phyloP scores from a whole-genome alignment of 345 rosid genomes.

The Jatropha curcas region DNA sequence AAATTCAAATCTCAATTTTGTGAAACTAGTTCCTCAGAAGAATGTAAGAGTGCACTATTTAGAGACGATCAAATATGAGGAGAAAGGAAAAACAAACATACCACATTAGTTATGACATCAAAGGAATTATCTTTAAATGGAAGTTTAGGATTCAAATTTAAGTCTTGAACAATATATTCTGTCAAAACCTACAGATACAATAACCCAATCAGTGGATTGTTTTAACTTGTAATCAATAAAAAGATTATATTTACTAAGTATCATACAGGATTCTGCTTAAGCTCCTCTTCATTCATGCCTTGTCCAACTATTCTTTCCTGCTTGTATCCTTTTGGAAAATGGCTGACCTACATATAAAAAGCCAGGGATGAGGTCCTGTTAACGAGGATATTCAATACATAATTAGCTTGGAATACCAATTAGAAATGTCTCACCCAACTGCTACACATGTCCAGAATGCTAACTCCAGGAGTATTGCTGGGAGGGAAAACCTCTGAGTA shows the following conservation, averaged over 20 bases:
- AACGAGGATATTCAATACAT: background rate
- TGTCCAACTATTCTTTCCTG: slow-evolving; percentile 75
- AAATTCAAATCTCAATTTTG: background rate
- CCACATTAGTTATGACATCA: slow-evolving; percentile 84
- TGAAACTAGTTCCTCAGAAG: background rate
- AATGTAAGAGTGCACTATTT: background rate
- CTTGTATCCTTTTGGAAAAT: slow-evolving; percentile 85
- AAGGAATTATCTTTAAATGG: slow-evolving; percentile 85
- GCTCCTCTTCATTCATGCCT: slow-evolving; percentile 91
- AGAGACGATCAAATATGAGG: slow-evolving; percentile 1
- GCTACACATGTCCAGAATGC: slow-evolving; percentile 92
- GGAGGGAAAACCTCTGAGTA: slow-evolving; percentile 82
- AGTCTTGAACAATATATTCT: slow-evolving; percentile 76
- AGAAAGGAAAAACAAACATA: slow-evolving; percentile 26
- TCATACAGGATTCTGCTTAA: slow-evolving; percentile 68
- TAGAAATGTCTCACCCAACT: slow-evolving; percentile 68
- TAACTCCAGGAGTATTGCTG: slow-evolving; percentile 67
- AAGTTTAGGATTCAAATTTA: slow-evolving; percentile 69
- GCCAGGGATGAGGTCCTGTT: background rate
- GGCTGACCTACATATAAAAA: slow-evolving; percentile 67
- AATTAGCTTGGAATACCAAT: background rate
- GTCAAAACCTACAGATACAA: slow-evolving; percentile 59
- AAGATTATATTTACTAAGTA: background rate
- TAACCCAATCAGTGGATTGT: background rate
- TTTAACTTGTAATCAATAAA: slow-evolving; percentile 8